Evolutionary conservation across 2,329 filamentous ascomycete species (phyloP).

Genomic region (Paraconiothyrium sp.): DNA sequence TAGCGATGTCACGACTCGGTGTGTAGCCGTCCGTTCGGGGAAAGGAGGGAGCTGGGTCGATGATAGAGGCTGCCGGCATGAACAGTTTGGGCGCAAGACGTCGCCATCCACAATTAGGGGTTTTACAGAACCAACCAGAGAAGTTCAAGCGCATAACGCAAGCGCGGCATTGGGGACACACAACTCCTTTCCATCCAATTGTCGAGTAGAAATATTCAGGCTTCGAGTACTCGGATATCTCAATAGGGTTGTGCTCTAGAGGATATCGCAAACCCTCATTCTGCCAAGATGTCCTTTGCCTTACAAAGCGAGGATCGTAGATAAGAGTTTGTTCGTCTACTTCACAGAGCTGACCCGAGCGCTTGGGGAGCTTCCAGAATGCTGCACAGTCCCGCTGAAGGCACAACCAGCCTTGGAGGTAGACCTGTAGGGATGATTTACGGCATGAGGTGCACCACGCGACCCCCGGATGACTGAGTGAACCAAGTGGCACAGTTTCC

Average conservation of each 20-base stretch:
- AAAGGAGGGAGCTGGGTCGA: constrained; percentile 44
- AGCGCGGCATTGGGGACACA: constrained; percentile 70
- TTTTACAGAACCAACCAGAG: constrained; percentile 70
- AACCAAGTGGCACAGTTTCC: constrained; percentile 42
- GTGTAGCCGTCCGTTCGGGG: constrained; percentile 43
- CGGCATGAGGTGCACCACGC: constrained; percentile 50
- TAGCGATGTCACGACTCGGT: constrained; percentile 31
- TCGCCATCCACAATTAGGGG: constrained; percentile 59
- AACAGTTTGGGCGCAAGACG: constrained; percentile 45
- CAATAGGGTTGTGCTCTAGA: constrained; percentile 35
- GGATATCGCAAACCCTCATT: constrained; percentile 51
- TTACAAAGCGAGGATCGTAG: constrained; percentile 68
- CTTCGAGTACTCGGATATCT: constrained; percentile 47
- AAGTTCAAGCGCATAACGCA: constrained; percentile 70
- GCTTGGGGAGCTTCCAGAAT: constrained; percentile 63
- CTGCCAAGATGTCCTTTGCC: constrained; percentile 59
- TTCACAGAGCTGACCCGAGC: constrained; percentile 30
- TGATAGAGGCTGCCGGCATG: constrained; percentile 39
- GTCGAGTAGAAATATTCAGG: constrained; percentile 60
- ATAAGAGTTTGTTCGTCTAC: constrained; percentile 50
- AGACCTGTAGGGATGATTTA: constrained; percentile 48
- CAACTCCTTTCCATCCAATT: constrained; percentile 68
- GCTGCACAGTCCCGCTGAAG: constrained; percentile 60
- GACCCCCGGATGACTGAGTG: constrained; percentile 41
- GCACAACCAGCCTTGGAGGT: constrained; percentile 67